Base-by-base conservation (phyloP, 208 protist species). In the Naegleria gruberi region DNA sequence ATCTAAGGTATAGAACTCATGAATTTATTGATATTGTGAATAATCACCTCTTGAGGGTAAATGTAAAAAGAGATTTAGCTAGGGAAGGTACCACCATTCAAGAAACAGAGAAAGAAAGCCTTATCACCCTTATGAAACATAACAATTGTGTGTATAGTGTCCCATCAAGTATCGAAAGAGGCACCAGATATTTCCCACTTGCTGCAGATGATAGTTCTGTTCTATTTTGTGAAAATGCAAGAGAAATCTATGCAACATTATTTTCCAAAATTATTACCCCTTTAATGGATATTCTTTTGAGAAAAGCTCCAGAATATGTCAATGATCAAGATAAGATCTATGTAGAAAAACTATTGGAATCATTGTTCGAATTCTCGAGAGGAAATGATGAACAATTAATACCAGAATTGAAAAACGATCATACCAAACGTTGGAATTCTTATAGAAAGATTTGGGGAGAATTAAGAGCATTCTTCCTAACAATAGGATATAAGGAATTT, bases 391-490 rank as follows among this genome's bases (percentile, higher is more conserved):
- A 19, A 34, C 17, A 0, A 37, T 7, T 88, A 6, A 42, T 88
- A 8, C 43, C 43, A 51, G 84, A 85, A 45, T n/a, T 85, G 7
- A n/a, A 19, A 30, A 47, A 45, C 26, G 34, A 88, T 88, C 84
- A 88, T 10, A 88, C 84, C 15, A 17, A 40, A 30, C 15, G 84
- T 51, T 88, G 30, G 23, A 30, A 47, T 30, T 10, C 34, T 26
- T 88, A 88, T 42, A 57, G 45, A 55, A 88, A 88, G 42, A 1
- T 65, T 23, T 88, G 84, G 84, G n/a, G 84, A 7, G 45, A 88
- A 88, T 40, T 88, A 55, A 19, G 45, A 23, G 40, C 19, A 8
- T 42, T 88, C 7, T 4, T 88, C 4, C 19, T 42, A 0, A 65
- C 6, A 0, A 6, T 88, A 0, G 12, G 7, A 19, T 30, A 65